Evolutionary conservation across 139 green algal species (phyloP).

Genomic region (Haematococcus lacustris): DNA sequence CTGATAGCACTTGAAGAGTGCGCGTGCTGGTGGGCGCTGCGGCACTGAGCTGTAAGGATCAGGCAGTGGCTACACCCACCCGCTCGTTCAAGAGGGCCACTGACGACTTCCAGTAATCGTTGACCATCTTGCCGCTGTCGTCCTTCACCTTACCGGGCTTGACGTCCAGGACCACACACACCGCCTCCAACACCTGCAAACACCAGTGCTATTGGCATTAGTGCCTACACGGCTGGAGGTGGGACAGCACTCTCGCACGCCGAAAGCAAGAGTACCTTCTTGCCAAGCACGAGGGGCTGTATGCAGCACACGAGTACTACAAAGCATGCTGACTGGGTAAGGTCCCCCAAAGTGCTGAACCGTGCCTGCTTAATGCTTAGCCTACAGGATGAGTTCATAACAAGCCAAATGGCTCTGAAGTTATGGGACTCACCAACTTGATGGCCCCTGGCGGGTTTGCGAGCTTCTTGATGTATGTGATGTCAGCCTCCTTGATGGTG

Average conservation of each 20-base stretch:
- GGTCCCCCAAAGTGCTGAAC: not conserved
- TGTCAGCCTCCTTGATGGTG: constrained; percentile 78
- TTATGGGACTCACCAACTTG: constrained; percentile 51
- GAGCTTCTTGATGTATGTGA: constrained; percentile 62
- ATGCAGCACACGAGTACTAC: not conserved
- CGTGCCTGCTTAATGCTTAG: not conserved
- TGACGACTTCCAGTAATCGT: constrained; percentile 71
- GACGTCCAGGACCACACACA: constrained; percentile 69
- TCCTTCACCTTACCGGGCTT: constrained; percentile 58
- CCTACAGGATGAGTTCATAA: not conserved
- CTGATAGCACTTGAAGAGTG: too few species aligned
- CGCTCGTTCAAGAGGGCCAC: constrained; percentile 62
- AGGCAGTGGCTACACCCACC: not conserved
- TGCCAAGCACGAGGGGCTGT: not conserved
- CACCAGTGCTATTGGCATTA: not conserved
- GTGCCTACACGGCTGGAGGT: too few species aligned
- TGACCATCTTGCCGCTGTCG: constrained; percentile 30
- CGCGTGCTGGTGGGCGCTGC: too few species aligned
- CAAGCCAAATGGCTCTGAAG: not conserved
- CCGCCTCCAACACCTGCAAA: constrained; percentile 42
- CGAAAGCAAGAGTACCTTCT: too few species aligned
- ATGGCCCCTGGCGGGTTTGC: constrained; percentile 68
- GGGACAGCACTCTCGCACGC: too few species aligned
- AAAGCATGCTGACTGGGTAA: not conserved
- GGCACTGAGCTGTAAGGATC: too few species aligned